Base-by-base conservation (phyloP, 345 rosid genomes). In the Crucihimalaya himalaica region DNA sequence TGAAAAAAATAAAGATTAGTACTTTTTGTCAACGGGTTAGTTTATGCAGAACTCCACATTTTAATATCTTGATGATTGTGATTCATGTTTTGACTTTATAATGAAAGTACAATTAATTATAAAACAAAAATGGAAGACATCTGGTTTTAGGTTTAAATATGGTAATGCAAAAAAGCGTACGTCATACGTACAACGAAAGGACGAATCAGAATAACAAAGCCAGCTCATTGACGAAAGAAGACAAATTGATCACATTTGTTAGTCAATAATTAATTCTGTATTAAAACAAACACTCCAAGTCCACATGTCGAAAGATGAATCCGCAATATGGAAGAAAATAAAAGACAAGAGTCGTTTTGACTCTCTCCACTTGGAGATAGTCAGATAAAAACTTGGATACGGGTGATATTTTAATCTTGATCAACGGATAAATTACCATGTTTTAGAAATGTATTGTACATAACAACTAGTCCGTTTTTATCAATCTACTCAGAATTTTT, bases 101-200 rank as follows among this genome's bases (percentile, higher is more conserved):
- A 35, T 2, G 12, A 56, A 65, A 57, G 19, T 11, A 18, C 1
- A 27, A 74, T 47, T 58, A 74, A 58, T 39, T 27, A 39, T 15
- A 51, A 52, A 75, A n/a, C 20, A 13, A 52, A 59, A 52, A 13
- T 68, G 78, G 46, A 66, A 74, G 73, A 66, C 68, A 74, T 39
- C 62, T 74, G 53, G 67, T 47, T 66, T 45, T 11, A 42, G 37
- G 70, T 23, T 65, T 74, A 35, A 61, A 18, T 50, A 67, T 58
- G 68, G 51, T 75, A 52, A 42, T 67, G 68, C 73, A 67, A 39
- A 55, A 54, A 51, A 19, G 63, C n/a, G n/a, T 68, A 69, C 51
- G 74, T 68, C 46, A 66, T 60, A 76, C 74, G 79, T 76, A 68
- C 79, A 69, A 61, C 74, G 70, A 75, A 75, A 53, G 63, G 79